Evolutionary conservation across 768 basidiomycete species (phyloP).

Genomic region (Russula brevipes): DNA sequence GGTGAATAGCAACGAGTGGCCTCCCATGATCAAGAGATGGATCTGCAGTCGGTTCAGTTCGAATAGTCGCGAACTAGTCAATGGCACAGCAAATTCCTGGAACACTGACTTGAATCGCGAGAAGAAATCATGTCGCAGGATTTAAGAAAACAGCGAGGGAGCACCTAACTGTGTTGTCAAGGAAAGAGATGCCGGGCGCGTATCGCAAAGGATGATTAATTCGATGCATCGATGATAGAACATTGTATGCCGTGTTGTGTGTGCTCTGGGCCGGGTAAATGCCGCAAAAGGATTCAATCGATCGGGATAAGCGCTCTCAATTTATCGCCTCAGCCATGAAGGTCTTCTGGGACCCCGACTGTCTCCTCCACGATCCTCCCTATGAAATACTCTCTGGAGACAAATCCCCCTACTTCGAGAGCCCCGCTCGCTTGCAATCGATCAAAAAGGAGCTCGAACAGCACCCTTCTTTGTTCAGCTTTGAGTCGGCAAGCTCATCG

Average conservation of each 20-base stretch:
- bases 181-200: too few relatives aligned
- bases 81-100: neutral
- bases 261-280: too few relatives aligned
- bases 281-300: too few relatives aligned
- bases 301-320: too few relatives aligned
- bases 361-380: slow-evolving; percentile 31
- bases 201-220: too few relatives aligned
- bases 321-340: slow-evolving; percentile 21
- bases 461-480: slow-evolving; percentile 7
- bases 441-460: slow-evolving; percentile 28
- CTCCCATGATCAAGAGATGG: neutral
- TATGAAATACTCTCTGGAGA: slow-evolving; percentile 32
- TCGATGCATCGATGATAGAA: too few relatives aligned
- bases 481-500: slow-evolving; percentile 20
- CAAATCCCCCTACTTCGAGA: slow-evolving; percentile 31
- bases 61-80: neutral
- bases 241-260: too few relatives aligned
- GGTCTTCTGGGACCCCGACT: slow-evolving; percentile 26
- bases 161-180: too few relatives aligned
- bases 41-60: neutral
- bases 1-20: neutral
- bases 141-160: neutral
- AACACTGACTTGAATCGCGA: neutral
- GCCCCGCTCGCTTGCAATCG: slow-evolving; percentile 27
- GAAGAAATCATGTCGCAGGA: neutral